Conservation (phyloP, 371 early-diverging fungal genomes). For the Rhizomucor miehei region DNA sequence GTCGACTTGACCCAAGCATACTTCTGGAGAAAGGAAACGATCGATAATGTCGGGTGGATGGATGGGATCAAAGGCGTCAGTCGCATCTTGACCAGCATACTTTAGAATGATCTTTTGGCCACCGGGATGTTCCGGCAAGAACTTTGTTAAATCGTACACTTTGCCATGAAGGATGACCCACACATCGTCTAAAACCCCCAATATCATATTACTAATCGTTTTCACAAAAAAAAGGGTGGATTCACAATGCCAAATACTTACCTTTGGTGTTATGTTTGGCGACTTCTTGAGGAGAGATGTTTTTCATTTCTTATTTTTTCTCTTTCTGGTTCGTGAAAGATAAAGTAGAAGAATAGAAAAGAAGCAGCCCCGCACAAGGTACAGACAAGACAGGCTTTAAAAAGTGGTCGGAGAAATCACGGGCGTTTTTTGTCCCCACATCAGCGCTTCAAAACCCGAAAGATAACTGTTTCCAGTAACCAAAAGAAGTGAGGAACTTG, state of each 20-base stretch:
- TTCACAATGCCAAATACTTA: constrained; percentile 5
- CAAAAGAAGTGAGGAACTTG: too few relatives aligned
- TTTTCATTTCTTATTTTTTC: constrained; percentile 17
- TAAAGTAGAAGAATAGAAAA: constrained; percentile 4
- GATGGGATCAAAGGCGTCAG: constrained; percentile 79
- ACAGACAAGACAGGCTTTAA: neutral
- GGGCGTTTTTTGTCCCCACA: neutral
- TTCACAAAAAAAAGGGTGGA: neutral
- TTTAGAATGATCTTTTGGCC: constrained; percentile 65
- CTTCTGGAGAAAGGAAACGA: constrained; percentile 50
- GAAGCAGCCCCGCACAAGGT: neutral
- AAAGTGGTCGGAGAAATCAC: neutral
- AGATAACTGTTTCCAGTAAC: too few relatives aligned
- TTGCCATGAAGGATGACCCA: constrained; percentile 85
- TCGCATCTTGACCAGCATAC: constrained; percentile 78
- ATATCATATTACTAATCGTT: neutral
- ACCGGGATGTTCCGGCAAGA: constrained; percentile 68
- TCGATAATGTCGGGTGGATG: constrained; percentile 59
- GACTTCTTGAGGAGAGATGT: constrained; percentile 54
- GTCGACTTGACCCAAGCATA: constrained; percentile 53
- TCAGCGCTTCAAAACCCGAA: neutral
- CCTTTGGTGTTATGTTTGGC: constrained; percentile 65
- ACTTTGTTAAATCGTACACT: constrained; percentile 84
- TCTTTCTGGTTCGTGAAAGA: neutral
- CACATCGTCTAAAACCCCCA: constrained; percentile 50